Evolutionary conservation across 1,284 basidiomycete genomes (phyloP).

Genomic region (Meripilus lineatus): DNA sequence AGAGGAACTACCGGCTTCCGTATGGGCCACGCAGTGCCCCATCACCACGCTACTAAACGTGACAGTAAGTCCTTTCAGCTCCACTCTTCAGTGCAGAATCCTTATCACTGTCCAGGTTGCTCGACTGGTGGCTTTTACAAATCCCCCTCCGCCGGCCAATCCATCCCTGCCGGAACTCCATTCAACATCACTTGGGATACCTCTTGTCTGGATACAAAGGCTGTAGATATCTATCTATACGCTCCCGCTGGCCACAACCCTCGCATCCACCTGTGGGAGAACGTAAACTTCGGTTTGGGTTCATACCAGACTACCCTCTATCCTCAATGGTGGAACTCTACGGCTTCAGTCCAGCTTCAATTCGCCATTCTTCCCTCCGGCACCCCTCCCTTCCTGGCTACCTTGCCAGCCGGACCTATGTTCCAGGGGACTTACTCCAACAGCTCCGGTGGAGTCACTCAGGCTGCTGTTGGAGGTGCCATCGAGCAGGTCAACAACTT

Average conservation of each 20-base stretch:
- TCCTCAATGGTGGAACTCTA: conserved; percentile 78
- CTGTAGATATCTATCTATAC: conserved; percentile 75
- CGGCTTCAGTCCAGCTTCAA: conserved; percentile 52
- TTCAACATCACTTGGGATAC: conserved; percentile 74
- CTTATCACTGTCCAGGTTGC: too few species aligned
- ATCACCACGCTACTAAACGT: too few species aligned
- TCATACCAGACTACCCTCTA: conserved; percentile 50
- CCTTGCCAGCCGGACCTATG: conserved; percentile 64
- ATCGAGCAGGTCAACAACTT: conserved; percentile 32
- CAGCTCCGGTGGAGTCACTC: conserved; percentile 38
- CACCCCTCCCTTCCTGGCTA: conserved; percentile 48
- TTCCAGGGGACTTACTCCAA: conserved; percentile 62
- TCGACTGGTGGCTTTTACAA: conserved; percentile 61
- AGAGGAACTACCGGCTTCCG: too few species aligned
- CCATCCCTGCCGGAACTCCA: conserved; percentile 48
- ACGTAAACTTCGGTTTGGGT: conserved; percentile 53
- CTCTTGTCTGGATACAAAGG: conserved; percentile 42
- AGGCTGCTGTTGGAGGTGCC: conserved; percentile 27
- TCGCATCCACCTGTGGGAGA: conserved; percentile 60
- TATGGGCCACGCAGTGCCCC: too few species aligned
- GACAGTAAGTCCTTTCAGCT: too few species aligned
- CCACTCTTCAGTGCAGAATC: too few species aligned
- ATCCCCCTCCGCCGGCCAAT: conserved; percentile 49
- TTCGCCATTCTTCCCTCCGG: conserved; percentile 60
- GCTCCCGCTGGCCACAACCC: conserved; percentile 42